A percentile compares a stretch with the other conserved stretches of the same genome.
phyloP scores from a whole-genome alignment of 106 monocot species.

The Gastrodia elata region DNA sequence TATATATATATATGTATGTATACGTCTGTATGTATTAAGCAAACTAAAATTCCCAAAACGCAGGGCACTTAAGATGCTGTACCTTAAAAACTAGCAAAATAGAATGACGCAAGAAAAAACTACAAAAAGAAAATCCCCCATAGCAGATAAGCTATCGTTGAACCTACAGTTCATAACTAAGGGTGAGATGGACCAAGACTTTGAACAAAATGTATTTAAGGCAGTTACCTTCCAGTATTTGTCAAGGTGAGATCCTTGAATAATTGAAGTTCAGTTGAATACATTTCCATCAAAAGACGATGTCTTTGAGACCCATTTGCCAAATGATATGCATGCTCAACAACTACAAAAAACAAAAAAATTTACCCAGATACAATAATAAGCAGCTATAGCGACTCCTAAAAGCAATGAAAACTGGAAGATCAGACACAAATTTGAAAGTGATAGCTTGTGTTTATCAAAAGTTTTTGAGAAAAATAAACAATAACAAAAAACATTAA shows the following conservation, averaged over 20 bases:
- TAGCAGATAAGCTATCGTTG: background rate
- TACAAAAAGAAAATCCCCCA: background rate
- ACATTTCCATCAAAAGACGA: constrained; percentile 68
- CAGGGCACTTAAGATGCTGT: background rate
- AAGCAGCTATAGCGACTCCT: background rate
- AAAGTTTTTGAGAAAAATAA: background rate
- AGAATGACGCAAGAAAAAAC: background rate
- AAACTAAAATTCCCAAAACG: background rate
- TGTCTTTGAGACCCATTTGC: constrained; percentile 73
- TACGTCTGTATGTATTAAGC: no score
- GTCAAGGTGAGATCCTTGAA: constrained; percentile 65
- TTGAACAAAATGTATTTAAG: background rate
- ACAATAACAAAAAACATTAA: background rate
- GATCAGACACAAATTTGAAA: background rate
- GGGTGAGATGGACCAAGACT: background rate
- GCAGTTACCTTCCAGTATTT: constrained; percentile 53
- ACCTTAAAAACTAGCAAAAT: background rate
- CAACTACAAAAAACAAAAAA: constrained; percentile 37
- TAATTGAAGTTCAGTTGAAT: constrained; percentile 83
- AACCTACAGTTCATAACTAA: background rate
- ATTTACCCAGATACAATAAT: background rate
- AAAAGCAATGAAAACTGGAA: background rate
- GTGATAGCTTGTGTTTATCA: background rate
- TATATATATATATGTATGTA: no score
- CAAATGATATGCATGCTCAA: constrained; percentile 78